Percentiles rank a stretch among this genome's conserved stretches.
These are phyloP conservation scores for Pontederia paniculata DNA, from an alignment of 176 grass and related monocot species.

Conservation along the genomic window DNA sequence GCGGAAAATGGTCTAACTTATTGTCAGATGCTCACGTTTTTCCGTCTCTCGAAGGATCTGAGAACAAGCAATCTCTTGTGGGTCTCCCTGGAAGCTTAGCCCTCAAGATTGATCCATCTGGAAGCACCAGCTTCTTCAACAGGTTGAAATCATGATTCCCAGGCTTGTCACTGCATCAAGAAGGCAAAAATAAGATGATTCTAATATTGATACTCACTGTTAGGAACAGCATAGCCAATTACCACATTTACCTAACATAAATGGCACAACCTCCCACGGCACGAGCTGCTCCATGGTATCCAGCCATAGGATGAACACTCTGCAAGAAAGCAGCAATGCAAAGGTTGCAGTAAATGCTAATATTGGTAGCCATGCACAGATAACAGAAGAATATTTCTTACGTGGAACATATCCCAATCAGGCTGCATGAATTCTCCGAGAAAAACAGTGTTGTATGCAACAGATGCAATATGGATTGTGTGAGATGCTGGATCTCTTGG, in stretches of 20 bases:
- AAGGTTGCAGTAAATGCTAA: neutral
- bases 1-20: neutral
- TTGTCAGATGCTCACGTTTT: conserved; percentile 34
- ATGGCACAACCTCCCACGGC: conserved; percentile 67
- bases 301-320: conserved; percentile 61
- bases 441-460: conserved; percentile 58
- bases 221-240: neutral
- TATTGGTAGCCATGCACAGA: no score
- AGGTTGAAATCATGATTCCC: conserved; percentile 68
- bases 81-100: conserved; percentile 57
- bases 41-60: conserved; percentile 63
- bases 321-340: conserved; percentile 10
- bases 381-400: conserved; percentile 14
- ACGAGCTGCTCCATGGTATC: conserved; percentile 60
- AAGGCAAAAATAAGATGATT: neutral
- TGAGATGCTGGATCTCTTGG: conserved; percentile 63
- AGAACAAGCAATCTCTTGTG: conserved; percentile 65
- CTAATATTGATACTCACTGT: neutral
- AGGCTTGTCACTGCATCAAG: conserved; percentile 59
- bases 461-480: conserved; percentile 74
- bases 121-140: conserved; percentile 74
- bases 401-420: conserved; percentile 97
- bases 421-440: conserved; percentile 81
- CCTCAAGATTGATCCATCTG: conserved; percentile 65
- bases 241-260: conserved; percentile 52